Evolutionary conservation across 2,329 filamentous ascomycete species (phyloP).

Genomic region (Elsinoe necatrix): DNA sequence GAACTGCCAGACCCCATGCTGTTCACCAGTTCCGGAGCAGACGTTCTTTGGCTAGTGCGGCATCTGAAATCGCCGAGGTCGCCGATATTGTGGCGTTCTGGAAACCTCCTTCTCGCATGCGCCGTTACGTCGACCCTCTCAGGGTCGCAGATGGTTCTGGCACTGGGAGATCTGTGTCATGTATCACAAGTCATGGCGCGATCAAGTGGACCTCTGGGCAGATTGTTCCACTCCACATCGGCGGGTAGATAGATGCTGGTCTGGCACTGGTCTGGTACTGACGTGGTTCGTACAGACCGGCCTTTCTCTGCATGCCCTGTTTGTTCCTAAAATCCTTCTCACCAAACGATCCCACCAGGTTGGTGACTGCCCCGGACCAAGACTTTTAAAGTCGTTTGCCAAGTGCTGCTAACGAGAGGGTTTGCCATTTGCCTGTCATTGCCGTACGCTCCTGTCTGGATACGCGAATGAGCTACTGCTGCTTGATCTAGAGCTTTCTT

Average conservation of each 20-base stretch:
- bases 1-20: background rate
- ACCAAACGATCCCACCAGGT: background rate
- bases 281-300: background rate
- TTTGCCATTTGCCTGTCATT: background rate
- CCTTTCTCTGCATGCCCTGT: background rate
- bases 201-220: background rate
- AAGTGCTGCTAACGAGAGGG: conserved; percentile 6
- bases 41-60: background rate
- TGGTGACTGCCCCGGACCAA: conserved; percentile 1
- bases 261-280: background rate
- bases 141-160: background rate
- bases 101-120: conserved; percentile 6
- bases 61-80: background rate
- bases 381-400: conserved; percentile 7
- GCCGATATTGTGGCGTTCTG: conserved; percentile 4
- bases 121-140: background rate
- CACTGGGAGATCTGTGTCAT: background rate
- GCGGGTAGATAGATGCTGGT: background rate
- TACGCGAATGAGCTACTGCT: background rate
- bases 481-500: background rate
- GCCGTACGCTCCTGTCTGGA: background rate
- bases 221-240: background rate
- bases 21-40: background rate
- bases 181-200: background rate
- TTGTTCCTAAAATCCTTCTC: background rate